Conservation (phyloP, 179 eudicot genomes). For the Silene vulgaris region DNA sequence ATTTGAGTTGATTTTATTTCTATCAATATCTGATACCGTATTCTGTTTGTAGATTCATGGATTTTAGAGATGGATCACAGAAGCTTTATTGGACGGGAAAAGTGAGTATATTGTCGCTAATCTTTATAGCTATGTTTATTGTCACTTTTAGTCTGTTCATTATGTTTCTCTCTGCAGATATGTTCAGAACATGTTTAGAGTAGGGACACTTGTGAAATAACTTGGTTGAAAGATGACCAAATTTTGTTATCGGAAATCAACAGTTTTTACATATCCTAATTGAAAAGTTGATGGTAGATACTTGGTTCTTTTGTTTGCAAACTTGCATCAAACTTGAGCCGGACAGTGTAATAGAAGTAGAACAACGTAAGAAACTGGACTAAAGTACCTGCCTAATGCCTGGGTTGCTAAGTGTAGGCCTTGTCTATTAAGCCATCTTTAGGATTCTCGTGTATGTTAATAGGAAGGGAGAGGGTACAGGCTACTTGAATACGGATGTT, state of each 20-base stretch:
- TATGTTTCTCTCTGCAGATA: background rate
- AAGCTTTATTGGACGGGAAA: slow-evolving; percentile 26
- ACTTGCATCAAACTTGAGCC: background rate
- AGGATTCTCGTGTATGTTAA: background rate
- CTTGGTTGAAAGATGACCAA: background rate
- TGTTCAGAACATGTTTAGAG: background rate
- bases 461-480: background rate
- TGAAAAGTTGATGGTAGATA: background rate
- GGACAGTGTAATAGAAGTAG: background rate
- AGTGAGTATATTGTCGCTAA: slow-evolving; percentile 29
- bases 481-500: background rate
- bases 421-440: background rate
- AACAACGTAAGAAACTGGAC: slow-evolving; percentile 11
- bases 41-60: slow-evolving; percentile 40
- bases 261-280: background rate
- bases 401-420: background rate
- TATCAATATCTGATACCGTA: slow-evolving; percentile 14
- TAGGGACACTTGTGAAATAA: background rate
- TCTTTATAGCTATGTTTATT: background rate
- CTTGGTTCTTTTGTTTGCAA: background rate
- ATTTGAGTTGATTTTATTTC: background rate
- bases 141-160: background rate
- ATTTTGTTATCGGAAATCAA: background rate
- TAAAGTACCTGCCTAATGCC: background rate
- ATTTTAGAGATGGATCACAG: slow-evolving; percentile 33